Evolutionary conservation across 352 stramenopile species (phyloP), one percentile per base, ranked within the genome.

Genomic region (Phytophthora meadii): DNA sequence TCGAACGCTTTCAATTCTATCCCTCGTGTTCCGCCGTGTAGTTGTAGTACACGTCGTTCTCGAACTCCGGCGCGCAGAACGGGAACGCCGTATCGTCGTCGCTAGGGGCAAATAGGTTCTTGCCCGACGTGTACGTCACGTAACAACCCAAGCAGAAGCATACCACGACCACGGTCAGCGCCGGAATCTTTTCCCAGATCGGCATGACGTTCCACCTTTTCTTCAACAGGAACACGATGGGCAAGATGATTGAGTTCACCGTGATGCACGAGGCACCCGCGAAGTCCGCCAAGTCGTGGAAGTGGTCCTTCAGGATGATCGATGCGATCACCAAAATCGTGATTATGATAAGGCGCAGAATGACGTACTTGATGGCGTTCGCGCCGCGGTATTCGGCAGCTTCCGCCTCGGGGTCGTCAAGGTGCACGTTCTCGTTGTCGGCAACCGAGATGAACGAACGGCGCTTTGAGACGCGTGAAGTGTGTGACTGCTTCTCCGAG

Each of bases 281-380:
- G 34, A 87, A 87, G 57, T 82, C 75, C 0, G 62, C 59, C 44
- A 82, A 55, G 40, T 79, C 75, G n/a, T 56, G 41, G 39, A 87
- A 84, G 19, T 80, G 65, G 65, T 87, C 71, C 56, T 81, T 72
- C 19, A 87, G 44, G 1, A 84, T 17, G n/a, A 87, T 57, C 2
- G 75, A 72, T 17, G 63, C 54, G 22, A 82, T 59, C 5, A 80
- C 75, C 4, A 82, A 52, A 10, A 77, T 24, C 5, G 49, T 39
- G 25, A 86, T 70, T 7, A 84, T 77, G 1, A 64, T 36, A 17
- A 79, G n/a, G 17, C 77, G 75, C 5, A 87, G 62, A 9, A 68
- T 42, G 4, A 75, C 40, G 37, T 83, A 81, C 69, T 81, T 81
- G 51, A 81, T 65, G n/a, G 54, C 40, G 52, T 80, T 81, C 5